Conservation (phyloP, 2,329 filamentous ascomycete genomes). For the Aureobasidium sp. region DNA sequence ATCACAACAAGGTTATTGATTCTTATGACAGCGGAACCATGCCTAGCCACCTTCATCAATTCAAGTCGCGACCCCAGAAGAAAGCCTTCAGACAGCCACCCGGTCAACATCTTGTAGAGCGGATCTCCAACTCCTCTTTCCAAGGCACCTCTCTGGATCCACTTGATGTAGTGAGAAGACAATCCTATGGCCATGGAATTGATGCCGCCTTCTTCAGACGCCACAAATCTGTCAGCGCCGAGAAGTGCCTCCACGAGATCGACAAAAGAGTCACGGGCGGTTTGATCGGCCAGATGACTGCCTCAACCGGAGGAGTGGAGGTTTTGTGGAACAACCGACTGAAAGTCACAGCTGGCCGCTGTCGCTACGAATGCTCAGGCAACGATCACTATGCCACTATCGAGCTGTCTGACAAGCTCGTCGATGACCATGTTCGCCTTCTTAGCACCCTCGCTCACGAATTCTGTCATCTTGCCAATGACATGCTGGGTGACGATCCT, state of each 20-base stretch:
- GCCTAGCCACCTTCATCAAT: not conserved
- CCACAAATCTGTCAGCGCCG: constrained; percentile 7
- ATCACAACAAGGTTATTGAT: not conserved
- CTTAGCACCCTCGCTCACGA: constrained; percentile 93
- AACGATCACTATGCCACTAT: constrained; percentile 55
- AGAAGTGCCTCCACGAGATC: constrained; percentile 64
- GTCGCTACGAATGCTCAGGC: too few species aligned
- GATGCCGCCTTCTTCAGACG: too few species aligned
- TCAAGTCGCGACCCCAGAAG: not conserved
- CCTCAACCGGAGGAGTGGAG: constrained; percentile 60
- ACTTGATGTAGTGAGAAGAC: not conserved
- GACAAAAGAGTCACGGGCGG: constrained; percentile 58
- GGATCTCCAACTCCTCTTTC: not conserved
- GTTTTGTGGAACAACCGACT: constrained; percentile 71
- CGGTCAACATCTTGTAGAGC: not conserved
- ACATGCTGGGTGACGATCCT: constrained; percentile 70
- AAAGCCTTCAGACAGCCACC: not conserved
- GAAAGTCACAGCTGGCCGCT: constrained; percentile 62
- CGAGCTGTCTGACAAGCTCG: constrained; percentile 81
- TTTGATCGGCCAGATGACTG: constrained; percentile 51
- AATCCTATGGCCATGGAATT: not conserved
- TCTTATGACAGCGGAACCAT: not conserved
- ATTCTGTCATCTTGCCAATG: constrained; percentile 89
- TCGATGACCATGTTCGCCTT: constrained; percentile 67
- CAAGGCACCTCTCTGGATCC: not conserved